Evolutionary conservation across 495 filamentous ascomycete species (phyloP).

Genomic region (Penicillium desertorum): DNA sequence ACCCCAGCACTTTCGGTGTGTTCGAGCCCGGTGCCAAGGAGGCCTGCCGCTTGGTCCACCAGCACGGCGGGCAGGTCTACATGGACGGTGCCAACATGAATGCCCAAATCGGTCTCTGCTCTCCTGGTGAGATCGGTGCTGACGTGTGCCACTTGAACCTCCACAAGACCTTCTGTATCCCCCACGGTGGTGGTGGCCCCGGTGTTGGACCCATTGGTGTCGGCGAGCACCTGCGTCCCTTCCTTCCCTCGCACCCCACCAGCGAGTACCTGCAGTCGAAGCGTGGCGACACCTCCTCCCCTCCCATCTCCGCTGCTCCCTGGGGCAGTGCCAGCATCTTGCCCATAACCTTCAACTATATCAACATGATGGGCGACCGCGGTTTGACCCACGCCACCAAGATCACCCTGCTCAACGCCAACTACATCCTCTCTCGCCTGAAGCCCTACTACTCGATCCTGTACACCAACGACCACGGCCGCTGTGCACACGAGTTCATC

Average conservation of each 20-base stretch:
- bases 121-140: conserved; percentile 93
- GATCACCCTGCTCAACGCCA: conserved; percentile 92
- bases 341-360: conserved; percentile 97
- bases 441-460: conserved; percentile 85
- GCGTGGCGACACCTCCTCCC: conserved; percentile 53
- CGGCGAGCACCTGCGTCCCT: conserved; percentile 72
- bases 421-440: conserved; percentile 95
- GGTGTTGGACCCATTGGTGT: conserved; percentile 96
- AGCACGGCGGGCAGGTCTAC: conserved; percentile 91
- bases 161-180: conserved; percentile 99
- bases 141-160: conserved; percentile 98
- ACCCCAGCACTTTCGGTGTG: conserved; percentile 95
- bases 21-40: conserved; percentile 91
- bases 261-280: conserved; percentile 57
- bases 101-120: conserved; percentile 95
- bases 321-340: conserved; percentile 93
- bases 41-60: conserved; percentile 82
- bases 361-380: conserved; percentile 90
- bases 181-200: conserved; percentile 93
- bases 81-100: conserved; percentile 99
- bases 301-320: conserved; percentile 81
- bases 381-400: conserved; percentile 95
- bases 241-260: conserved; percentile 74
- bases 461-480: conserved; percentile 83
- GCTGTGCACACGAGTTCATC: conserved; percentile 98